Base-by-base conservation (phyloP, 768 basidiomycete genomes). In the Lepiota brunneoincarnata region DNA sequence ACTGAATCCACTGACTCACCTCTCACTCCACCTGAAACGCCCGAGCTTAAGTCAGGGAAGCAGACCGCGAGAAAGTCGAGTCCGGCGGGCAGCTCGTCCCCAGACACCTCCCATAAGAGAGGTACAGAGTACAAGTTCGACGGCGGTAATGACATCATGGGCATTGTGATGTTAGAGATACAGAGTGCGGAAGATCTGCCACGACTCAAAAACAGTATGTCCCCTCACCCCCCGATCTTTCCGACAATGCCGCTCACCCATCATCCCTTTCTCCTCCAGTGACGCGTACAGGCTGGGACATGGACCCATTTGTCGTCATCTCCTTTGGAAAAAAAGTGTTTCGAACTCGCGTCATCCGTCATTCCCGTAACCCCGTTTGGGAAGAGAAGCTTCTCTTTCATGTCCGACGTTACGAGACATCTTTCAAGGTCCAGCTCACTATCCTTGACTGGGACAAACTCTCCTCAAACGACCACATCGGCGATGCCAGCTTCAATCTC, bases 321-420 rank as follows among this genome's bases (percentile, higher is more conserved):
- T 93, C 92, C 2, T 99, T 99, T 58, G 92, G 95, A 26, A 95
- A 94, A 74, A 98, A 97, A 67, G 91, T 98, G 4, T 98, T 98
- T 73, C 80, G 95, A 2, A 98, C 95, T 0, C 86, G 90, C 28
- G 84, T 93, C 23, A 85, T 94, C 51, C 82, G 93, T 3, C 92
- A 94, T 68, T 86, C 82, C 0, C 73, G 72, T 54, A 93, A 91
- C 65, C 96, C 97, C 0, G 78, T 79, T 1, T 98, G 94, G 91
- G 91, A 98, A 57, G 94, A 98, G 72, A 95, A 96, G 67, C 74
- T 98, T 2, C 79, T 97, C 10, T 98, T 98, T 76, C 95, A 97
- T 65, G 95, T 98, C 12, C 82, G 93, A 23, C 76, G 86, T 10
- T 93, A 92, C 64, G 95, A 98, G 67, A 83, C 82, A 7, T 64